Percentiles rank a stretch among this genome's conserved stretches.
These are phyloP conservation scores for Apiotrichum mycotoxinovorans DNA, from an alignment of 1,284 basidiomycete species.

Conservation along the genomic window DNA sequence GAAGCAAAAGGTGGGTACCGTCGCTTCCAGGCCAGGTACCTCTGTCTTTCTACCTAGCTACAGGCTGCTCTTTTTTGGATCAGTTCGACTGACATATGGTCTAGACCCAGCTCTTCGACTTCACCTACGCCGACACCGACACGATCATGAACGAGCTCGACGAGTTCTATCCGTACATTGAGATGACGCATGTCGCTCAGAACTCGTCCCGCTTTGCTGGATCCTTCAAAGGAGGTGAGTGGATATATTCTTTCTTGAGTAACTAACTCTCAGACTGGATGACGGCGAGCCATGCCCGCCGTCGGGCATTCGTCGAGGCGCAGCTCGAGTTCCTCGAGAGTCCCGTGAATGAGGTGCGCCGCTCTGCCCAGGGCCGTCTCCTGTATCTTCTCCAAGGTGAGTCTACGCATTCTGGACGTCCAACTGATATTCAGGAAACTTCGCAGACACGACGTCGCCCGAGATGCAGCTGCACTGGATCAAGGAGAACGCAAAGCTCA, in stretches of 20 bases:
- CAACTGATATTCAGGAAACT: slow-evolving; percentile 65
- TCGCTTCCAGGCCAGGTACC: neutral
- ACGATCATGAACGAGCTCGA: slow-evolving; percentile 93
- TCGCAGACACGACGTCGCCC: slow-evolving; percentile 82
- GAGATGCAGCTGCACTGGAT: slow-evolving; percentile 96
- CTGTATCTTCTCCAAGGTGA: slow-evolving; percentile 88
- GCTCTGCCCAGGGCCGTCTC: slow-evolving; percentile 78
- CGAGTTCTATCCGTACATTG: slow-evolving; percentile 97
- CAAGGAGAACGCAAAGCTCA: slow-evolving; percentile 84
- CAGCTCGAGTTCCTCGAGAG: slow-evolving; percentile 82
- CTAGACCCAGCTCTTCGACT: slow-evolving; percentile 79
- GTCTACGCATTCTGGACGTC: slow-evolving; percentile 11
- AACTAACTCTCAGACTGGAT: slow-evolving; percentile 65
- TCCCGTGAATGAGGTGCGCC: slow-evolving; percentile 73
- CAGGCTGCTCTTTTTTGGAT: too few species aligned
- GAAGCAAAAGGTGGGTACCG: slow-evolving; percentile 31
- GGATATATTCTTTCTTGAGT: neutral
- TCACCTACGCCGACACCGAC: slow-evolving; percentile 90
- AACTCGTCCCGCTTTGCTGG: slow-evolving; percentile 84
- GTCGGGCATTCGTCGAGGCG: slow-evolving; percentile 69
- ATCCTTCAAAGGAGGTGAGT: slow-evolving; percentile 68
- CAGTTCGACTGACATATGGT: slow-evolving; percentile 3
- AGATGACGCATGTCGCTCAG: slow-evolving; percentile 85
- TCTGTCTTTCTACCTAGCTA: too few species aligned
- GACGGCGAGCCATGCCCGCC: slow-evolving; percentile 56